phyloP scores from a whole-genome alignment of 306 rosid genomes.

The Lathyrus tuberosus region DNA sequence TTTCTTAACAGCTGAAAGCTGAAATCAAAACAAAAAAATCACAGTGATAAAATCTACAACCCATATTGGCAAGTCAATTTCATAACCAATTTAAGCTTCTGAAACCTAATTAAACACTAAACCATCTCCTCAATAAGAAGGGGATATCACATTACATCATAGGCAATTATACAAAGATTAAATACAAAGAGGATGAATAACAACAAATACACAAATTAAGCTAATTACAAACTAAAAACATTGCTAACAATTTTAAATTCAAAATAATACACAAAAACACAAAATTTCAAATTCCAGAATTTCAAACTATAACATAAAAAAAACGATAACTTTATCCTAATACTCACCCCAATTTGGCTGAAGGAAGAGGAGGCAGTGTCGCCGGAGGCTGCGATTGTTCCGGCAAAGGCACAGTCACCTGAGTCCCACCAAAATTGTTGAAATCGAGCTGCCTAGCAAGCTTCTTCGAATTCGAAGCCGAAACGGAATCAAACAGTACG shows the following conservation, averaged over 20 bases:
- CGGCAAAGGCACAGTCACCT: slow-evolving; percentile 46
- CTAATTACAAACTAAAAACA: slow-evolving; percentile 10
- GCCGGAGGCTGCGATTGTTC: slow-evolving; percentile 31
- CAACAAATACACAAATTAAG: background rate
- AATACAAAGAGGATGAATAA: background rate
- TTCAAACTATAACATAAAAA: background rate
- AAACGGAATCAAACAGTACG: slow-evolving; percentile 50
- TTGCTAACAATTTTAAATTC: background rate
- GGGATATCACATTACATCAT: background rate
- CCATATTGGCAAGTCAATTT: slow-evolving; percentile 26
- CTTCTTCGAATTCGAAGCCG: slow-evolving; percentile 57
- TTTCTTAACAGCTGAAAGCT: slow-evolving; percentile 30
- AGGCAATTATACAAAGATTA: background rate
- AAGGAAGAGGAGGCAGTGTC: slow-evolving; percentile 39
- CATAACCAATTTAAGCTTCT: background rate
- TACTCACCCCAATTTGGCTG: slow-evolving; percentile 73
- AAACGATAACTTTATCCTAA: background rate
- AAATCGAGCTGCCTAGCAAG: slow-evolving; percentile 98
- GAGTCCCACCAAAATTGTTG: slow-evolving; percentile 61
- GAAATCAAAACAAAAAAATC: slow-evolving; percentile 14
- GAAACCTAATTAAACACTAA: background rate
- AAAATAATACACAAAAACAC: background rate
- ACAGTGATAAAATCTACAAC: background rate
- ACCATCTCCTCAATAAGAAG: background rate
- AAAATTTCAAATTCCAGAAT: slow-evolving; percentile 19